Evolutionary conservation across 2,329 filamentous ascomycete species (phyloP).

Genomic region (Cladophialophora chaetospira): DNA sequence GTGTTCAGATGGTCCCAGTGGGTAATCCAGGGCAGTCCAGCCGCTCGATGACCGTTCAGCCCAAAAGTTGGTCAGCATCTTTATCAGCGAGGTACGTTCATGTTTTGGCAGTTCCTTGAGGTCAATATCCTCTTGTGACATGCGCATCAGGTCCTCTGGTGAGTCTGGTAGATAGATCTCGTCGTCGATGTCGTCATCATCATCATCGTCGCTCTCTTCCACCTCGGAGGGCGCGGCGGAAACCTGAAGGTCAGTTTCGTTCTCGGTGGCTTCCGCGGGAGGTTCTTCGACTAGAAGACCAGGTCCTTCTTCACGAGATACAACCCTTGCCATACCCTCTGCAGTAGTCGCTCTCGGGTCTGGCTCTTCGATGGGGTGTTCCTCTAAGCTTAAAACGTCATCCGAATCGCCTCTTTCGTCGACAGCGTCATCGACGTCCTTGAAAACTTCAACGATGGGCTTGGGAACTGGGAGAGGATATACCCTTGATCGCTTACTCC

Average conservation of each 20-base stretch:
- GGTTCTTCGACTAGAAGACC: constrained; percentile 39
- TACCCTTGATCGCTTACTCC: constrained; percentile 73
- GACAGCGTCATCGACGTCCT: constrained; percentile 89
- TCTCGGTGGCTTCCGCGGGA: constrained; percentile 40
- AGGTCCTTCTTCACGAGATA: constrained; percentile 38
- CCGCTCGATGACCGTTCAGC: constrained; percentile 94
- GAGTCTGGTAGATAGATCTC: constrained; percentile 63
- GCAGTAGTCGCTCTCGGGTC: constrained; percentile 31
- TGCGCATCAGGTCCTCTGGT: constrained; percentile 52
- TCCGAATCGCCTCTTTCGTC: constrained; percentile 73
- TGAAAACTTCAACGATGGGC: constrained; percentile 93
- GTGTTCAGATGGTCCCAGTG: constrained; percentile 82
- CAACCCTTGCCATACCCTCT: constrained; percentile 37
- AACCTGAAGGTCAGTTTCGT: constrained; percentile 49
- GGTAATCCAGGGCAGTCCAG: constrained; percentile 91
- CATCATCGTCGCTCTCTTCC: constrained; percentile 67
- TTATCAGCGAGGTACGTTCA: constrained; percentile 90
- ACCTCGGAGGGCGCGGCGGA: constrained; percentile 62
- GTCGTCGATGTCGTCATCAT: constrained; percentile 70
- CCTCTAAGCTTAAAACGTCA: constrained; percentile 47
- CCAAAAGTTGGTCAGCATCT: constrained; percentile 97
- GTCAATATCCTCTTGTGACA: constrained; percentile 58
- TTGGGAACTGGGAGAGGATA: constrained; percentile 92
- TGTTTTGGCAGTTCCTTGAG: constrained; percentile 82
- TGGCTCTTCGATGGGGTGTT: constrained; percentile 28